These are phyloP conservation scores for Capsicum rhomboideum DNA, from an alignment of 257 asterid genomes.

Conservation along the genomic window DNA sequence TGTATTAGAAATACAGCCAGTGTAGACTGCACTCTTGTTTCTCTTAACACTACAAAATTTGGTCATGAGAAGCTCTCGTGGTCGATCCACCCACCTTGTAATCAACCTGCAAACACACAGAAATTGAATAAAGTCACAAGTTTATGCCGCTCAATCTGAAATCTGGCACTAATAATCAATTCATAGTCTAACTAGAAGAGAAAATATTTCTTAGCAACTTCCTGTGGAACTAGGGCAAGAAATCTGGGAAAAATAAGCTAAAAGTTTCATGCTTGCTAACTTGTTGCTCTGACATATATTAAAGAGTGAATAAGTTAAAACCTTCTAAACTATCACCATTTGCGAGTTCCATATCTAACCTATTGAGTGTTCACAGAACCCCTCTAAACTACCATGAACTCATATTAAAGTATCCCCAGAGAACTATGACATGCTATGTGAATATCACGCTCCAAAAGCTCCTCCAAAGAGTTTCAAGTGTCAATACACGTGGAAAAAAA, in stretches of 20 bases:
- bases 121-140: not conserved
- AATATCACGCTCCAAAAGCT: no score
- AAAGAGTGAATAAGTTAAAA: not conserved
- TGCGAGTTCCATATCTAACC: no score
- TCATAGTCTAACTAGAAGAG: not conserved
- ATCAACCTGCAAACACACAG: constrained; percentile 35
- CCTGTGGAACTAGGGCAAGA: not conserved
- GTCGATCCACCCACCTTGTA: not conserved
- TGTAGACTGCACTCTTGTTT: constrained; percentile 11
- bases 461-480: no score
- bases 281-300: not conserved
- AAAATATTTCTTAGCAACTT: not conserved
- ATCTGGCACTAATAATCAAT: not conserved
- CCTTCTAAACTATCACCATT: no score
- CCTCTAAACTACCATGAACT: no score
- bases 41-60: constrained; percentile 33
- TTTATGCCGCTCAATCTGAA: not conserved
- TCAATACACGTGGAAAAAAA: no score
- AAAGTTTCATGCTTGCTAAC: not conserved
- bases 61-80: constrained; percentile 13
- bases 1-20: constrained; percentile 6
- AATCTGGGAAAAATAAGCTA: not conserved
- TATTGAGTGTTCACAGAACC: no score
- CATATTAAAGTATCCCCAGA: no score
- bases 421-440: no score